These are phyloP conservation scores for Curvularia verruculosa DNA, from an alignment of 2,329 filamentous ascomycete species.

Conservation along the genomic window DNA sequence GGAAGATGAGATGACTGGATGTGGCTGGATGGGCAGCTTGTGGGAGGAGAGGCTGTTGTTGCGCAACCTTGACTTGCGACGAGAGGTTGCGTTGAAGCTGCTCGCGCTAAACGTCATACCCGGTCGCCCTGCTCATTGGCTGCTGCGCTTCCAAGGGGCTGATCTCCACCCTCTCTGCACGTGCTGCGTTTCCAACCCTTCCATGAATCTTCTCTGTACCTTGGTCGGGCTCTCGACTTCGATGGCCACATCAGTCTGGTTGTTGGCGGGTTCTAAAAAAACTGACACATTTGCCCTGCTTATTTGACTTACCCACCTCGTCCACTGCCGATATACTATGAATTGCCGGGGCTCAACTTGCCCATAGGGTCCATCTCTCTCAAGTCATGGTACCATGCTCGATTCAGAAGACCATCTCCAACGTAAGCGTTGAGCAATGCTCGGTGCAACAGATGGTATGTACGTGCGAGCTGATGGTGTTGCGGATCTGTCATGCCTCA, in stretches of 20 bases:
- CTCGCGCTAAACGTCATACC: constrained; percentile 19
- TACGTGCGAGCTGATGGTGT: neutral
- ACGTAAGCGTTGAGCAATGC: neutral
- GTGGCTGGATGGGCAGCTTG: constrained; percentile 2
- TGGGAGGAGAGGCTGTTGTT: constrained; percentile 15
- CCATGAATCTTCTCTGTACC: neutral
- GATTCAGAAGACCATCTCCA: neutral
- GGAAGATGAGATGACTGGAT: constrained; percentile 7
- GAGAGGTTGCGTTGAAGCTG: constrained; percentile 14
- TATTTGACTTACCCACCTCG: neutral
- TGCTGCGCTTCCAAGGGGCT: constrained; percentile 11
- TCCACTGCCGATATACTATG: neutral
- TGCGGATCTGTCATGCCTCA: neutral
- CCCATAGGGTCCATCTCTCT: neutral
- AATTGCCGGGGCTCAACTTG: neutral
- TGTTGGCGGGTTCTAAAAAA: neutral
- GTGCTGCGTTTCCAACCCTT: too few relatives aligned
- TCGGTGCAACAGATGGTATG: neutral
- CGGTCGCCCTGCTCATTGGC: constrained; percentile 12
- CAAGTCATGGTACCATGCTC: neutral
- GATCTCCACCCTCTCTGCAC: neutral
- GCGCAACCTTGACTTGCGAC: constrained; percentile 19
- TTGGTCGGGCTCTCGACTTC: neutral
- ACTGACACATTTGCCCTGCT: neutral
- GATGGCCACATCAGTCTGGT: neutral